Conservation (phyloP, 768 basidiomycete genomes). For the Amanita exitialis region DNA sequence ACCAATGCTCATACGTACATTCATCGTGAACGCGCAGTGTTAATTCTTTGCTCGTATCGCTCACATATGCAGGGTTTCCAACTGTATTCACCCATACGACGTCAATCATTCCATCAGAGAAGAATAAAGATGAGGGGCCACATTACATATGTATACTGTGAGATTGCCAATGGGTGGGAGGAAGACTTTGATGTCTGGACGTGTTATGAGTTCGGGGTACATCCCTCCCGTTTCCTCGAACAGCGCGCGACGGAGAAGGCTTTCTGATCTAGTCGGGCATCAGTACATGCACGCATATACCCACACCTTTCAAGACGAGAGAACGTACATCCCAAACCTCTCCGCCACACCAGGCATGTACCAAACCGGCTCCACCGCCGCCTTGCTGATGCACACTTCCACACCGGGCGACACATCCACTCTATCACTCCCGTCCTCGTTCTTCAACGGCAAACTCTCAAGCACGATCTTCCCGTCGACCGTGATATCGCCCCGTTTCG, state of each 20-base stretch:
- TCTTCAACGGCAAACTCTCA: slow-evolving; percentile 50
- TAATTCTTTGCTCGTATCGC: slow-evolving; percentile 68
- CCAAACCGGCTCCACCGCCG: slow-evolving; percentile 96
- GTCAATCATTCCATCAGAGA: not conserved
- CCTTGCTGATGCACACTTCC: slow-evolving; percentile 84
- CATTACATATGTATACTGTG: slow-evolving; percentile 85
- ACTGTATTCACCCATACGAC: slow-evolving; percentile 30
- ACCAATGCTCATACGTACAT: slow-evolving; percentile 35
- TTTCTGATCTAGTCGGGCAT: slow-evolving; percentile 51
- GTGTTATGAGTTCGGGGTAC: slow-evolving; percentile 93
- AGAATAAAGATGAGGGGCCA: not conserved
- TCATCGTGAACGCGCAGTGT: slow-evolving; percentile 91
- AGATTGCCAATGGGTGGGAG: slow-evolving; percentile 88
- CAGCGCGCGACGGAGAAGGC: slow-evolving; percentile 74
- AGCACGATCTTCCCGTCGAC: slow-evolving; percentile 82
- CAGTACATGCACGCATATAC: no score
- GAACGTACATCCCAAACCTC: slow-evolving; percentile 87
- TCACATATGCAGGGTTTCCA: slow-evolving; percentile 72
- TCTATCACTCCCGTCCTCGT: slow-evolving; percentile 51
- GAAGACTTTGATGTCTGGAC: slow-evolving; percentile 93
- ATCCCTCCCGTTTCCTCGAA: slow-evolving; percentile 97
- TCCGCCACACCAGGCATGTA: slow-evolving; percentile 89
- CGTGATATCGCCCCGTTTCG: slow-evolving; percentile 56
- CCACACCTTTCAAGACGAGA: no score
- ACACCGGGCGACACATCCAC: slow-evolving; percentile 56